Evolutionary conservation across 371 early-diverging fungal species (phyloP).

Genomic region (Entomophthora muscae): DNA sequence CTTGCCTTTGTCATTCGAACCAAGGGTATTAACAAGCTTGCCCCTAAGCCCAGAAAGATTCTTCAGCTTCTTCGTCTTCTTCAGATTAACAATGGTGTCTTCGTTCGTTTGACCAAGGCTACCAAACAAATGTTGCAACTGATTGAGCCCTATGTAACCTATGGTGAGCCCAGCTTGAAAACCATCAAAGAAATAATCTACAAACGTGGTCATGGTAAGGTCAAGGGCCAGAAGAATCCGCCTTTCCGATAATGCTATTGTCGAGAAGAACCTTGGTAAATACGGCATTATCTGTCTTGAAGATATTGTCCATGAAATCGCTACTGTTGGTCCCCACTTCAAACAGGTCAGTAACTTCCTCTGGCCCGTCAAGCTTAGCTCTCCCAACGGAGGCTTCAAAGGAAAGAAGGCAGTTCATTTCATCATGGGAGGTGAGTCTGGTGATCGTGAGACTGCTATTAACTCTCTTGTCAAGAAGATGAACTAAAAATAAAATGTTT

Average conservation of each 20-base stretch:
- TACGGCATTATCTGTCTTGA: slow-evolving; percentile 96
- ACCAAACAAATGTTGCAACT: slow-evolving; percentile 97
- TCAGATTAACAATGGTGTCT: slow-evolving; percentile 98
- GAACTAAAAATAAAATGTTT: slow-evolving; percentile 71
- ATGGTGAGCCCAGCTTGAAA: slow-evolving; percentile 96
- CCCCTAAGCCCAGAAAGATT: slow-evolving; percentile 99
- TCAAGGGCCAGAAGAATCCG: slow-evolving; percentile 92
- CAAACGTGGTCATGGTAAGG: slow-evolving; percentile 99
- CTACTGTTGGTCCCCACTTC: slow-evolving; percentile 95
- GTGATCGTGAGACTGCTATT: slow-evolving; percentile 92
- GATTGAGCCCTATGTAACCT: slow-evolving; percentile 95
- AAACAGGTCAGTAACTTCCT: slow-evolving; percentile 97
- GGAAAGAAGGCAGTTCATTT: slow-evolving; percentile 93
- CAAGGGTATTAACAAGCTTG: slow-evolving; percentile 94
- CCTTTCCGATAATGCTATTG: slow-evolving; percentile 89
- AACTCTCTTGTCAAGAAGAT: slow-evolving; percentile 90
- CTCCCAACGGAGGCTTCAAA: slow-evolving; percentile 94
- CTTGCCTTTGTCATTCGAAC: slow-evolving; percentile 95
- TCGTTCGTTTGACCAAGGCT: slow-evolving; percentile 96
- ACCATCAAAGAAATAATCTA: slow-evolving; percentile 97
- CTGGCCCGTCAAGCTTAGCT: slow-evolving; percentile 98
- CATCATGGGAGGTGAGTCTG: slow-evolving; percentile 95
- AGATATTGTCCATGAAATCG: slow-evolving; percentile 98
- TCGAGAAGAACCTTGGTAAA: slow-evolving; percentile 91
- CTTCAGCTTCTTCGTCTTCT: slow-evolving; percentile 96